Percentiles rank a stretch among this genome's conserved stretches.
These are phyloP conservation scores for Termitomyces sp. DNA, from an alignment of 768 basidiomycete species.

Conservation along the genomic window DNA sequence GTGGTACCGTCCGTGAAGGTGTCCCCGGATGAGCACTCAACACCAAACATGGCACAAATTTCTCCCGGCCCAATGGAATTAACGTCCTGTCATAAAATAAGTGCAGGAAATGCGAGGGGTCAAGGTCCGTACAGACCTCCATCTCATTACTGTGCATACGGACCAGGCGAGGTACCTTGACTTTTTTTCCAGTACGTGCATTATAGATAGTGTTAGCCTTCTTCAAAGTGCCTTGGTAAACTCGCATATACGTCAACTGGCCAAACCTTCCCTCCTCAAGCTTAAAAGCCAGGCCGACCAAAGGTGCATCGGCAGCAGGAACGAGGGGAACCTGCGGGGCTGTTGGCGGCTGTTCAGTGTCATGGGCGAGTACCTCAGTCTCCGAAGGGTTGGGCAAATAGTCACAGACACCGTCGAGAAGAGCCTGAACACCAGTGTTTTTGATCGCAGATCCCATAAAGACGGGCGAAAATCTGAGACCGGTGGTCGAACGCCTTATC, in stretches of 20 bases:
- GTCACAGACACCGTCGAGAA: constrained; percentile 92
- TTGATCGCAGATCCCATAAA: constrained; percentile 97
- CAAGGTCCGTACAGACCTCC: constrained; percentile 58
- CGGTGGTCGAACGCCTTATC: constrained; percentile 84
- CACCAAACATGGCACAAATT: constrained; percentile 99
- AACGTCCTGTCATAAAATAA: constrained; percentile 60
- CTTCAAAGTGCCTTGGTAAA: constrained; percentile 93
- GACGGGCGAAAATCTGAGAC: constrained; percentile 91
- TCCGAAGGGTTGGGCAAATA: constrained; percentile 92
- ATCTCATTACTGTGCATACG: constrained; percentile 99
- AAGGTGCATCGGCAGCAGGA: constrained; percentile 80
- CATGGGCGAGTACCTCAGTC: constrained; percentile 73
- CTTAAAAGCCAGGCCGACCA: constrained; percentile 97
- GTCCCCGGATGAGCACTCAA: constrained; percentile 97
- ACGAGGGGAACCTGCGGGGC: constrained; percentile 70
- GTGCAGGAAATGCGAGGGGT: background rate
- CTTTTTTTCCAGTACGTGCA: constrained; percentile 91
- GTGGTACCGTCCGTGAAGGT: constrained; percentile 94
- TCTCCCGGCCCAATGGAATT: constrained; percentile 93
- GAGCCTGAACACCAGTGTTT: constrained; percentile 91
- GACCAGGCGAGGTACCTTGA: constrained; percentile 94
- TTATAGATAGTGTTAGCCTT: constrained; percentile 85
- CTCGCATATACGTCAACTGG: constrained; percentile 96
- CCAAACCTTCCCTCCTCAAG: constrained; percentile 96
- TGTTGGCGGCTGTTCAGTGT: constrained; percentile 59